phyloP scores from a whole-genome alignment of 192 early-diverging fungal genomes.

The Phlyctochytrium arcticum region DNA sequence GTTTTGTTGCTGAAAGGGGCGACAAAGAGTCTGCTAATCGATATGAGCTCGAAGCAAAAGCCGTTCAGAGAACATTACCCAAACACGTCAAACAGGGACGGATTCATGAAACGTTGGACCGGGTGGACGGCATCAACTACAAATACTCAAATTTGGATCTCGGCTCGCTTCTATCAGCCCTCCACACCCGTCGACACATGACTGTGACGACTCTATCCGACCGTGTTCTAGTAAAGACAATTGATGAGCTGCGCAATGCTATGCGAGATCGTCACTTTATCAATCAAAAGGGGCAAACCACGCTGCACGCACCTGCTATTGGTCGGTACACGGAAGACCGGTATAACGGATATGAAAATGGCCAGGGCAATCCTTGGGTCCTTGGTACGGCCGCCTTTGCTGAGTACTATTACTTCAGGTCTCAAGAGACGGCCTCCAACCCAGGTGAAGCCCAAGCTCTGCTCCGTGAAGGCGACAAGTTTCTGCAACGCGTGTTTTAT shows the following conservation, averaged over 20 bases:
- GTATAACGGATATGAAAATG: slow-evolving; percentile 58
- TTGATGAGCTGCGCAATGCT: neutral
- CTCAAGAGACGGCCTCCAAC: slow-evolving; percentile 15
- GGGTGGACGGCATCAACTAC: slow-evolving; percentile 34
- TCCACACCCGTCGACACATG: slow-evolving; percentile 21
- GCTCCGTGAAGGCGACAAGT: slow-evolving; percentile 49
- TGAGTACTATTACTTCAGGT: slow-evolving; percentile 62
- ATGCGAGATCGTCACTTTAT: slow-evolving; percentile 45
- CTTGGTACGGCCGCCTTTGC: slow-evolving; percentile 57
- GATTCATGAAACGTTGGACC: slow-evolving; percentile 25
- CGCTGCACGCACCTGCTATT: slow-evolving; percentile 47
- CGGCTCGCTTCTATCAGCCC: slow-evolving; percentile 55
- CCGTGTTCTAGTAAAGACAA: slow-evolving; percentile 1
- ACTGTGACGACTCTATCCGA: neutral
- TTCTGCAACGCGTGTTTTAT: slow-evolving; percentile 48
- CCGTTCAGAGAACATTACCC: slow-evolving; percentile 28
- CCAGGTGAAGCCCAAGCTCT: slow-evolving; percentile 23
- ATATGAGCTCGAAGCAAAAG: slow-evolving; percentile 32
- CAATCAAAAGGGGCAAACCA: slow-evolving; percentile 27
- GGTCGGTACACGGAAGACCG: slow-evolving; percentile 76
- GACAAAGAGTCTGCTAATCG: slow-evolving; percentile 31
- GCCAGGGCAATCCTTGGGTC: slow-evolving; percentile 72
- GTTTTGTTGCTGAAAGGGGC: slow-evolving; percentile 36
- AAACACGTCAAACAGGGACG: slow-evolving; percentile 43
- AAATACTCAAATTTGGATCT: slow-evolving; percentile 56